Base-by-base conservation (phyloP, 2,329 filamentous ascomycete species). In the Teratosphaeria nubilosa region DNA sequence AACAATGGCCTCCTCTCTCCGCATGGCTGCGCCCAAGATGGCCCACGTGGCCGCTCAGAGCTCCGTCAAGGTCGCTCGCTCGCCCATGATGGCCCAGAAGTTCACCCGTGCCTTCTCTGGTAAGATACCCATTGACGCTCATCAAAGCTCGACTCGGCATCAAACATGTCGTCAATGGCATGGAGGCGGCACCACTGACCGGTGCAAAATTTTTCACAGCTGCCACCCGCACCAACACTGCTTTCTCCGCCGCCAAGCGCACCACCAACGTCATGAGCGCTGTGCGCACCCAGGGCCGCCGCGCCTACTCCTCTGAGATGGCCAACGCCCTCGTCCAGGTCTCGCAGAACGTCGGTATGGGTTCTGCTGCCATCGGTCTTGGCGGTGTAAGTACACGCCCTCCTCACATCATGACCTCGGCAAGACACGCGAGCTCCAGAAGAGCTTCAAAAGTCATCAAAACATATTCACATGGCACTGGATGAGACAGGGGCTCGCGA, bases 301-400 rank as follows among this genome's bases (percentile, higher is more conserved):
- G 87, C 75, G 83, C 85, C 76, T 91, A 91, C 86, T 90, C 86
- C 73, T 91, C 88, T 74, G 88, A 91, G 85, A 88, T 91, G 78
- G 87, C 88, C 80, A 82, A 87, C 77, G 88, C 88, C 78, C 86
- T 91, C 82, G 88, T 91, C 76, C 87, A 91, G 83, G 87, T 90
- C 80, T 91, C 88, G 78, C 88, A 90, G 85, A 91, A 91, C 86
- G 77, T 91, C 74, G 88, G 88, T 84, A 91, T 91, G 87, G 88
- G 88, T 79, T 82, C 86, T 71, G 90, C 90, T 74, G 90, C 90
- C 81, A 91, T 95, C 75, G 90, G 90, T 87, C 87, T 95, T 74
- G 69, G 69, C 66, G 70, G 69, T 65, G 65, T 58, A 60, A 61
- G 54, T 55, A 56, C 20, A 25, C 41, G 16, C 20, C 41, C 41